These are phyloP conservation scores for Amanita thiersii DNA, from an alignment of 768 basidiomycete species.

Conservation along the genomic window DNA sequence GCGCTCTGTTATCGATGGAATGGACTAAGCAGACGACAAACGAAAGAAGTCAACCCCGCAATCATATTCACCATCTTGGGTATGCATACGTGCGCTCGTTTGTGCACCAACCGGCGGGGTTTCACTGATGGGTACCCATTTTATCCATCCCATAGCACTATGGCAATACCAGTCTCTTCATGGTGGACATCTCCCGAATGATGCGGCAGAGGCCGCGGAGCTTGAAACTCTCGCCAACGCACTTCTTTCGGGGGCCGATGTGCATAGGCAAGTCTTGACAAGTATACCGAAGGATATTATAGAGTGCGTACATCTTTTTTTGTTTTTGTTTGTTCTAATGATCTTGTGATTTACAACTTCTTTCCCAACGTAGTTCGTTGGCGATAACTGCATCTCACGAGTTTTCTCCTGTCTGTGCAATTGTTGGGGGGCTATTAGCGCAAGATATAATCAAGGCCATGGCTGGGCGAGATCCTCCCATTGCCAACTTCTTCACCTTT, in stretches of 20 bases:
- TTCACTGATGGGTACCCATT: slow-evolving; percentile 4
- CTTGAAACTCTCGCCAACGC: slow-evolving; percentile 58
- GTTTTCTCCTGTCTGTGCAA: slow-evolving; percentile 90
- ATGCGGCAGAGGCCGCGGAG: slow-evolving; percentile 37
- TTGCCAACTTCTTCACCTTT: slow-evolving; percentile 87
- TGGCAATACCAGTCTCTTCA: slow-evolving; percentile 75
- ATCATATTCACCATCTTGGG: slow-evolving; percentile 68
- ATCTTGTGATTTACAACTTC: slow-evolving; percentile 9
- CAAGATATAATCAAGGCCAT: slow-evolving; percentile 93
- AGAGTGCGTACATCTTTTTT: slow-evolving; percentile 37
- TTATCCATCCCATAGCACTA: slow-evolving; percentile 39
- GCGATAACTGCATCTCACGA: slow-evolving; percentile 69
- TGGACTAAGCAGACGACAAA: slow-evolving; percentile 61
- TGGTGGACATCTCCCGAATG: slow-evolving; percentile 48
- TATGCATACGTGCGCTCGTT: slow-evolving; percentile 19
- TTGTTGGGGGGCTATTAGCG: slow-evolving; percentile 89
- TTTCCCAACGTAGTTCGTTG: slow-evolving; percentile 40
- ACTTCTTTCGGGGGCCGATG: slow-evolving; percentile 50
- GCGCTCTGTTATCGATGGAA: slow-evolving; percentile 68
- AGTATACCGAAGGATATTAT: slow-evolving; percentile 51
- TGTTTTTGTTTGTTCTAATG: slow-evolving; percentile 5
- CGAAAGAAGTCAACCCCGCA: slow-evolving; percentile 77
- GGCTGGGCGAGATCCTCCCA: slow-evolving; percentile 84
- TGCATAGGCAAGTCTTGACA: slow-evolving; percentile 61
- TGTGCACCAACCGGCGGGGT: slow-evolving; percentile 1